These are phyloP conservation scores for Nadsonia starkeyi-henricii DNA, from an alignment of 1,139 yeast genomes.

Conservation along the genomic window DNA sequence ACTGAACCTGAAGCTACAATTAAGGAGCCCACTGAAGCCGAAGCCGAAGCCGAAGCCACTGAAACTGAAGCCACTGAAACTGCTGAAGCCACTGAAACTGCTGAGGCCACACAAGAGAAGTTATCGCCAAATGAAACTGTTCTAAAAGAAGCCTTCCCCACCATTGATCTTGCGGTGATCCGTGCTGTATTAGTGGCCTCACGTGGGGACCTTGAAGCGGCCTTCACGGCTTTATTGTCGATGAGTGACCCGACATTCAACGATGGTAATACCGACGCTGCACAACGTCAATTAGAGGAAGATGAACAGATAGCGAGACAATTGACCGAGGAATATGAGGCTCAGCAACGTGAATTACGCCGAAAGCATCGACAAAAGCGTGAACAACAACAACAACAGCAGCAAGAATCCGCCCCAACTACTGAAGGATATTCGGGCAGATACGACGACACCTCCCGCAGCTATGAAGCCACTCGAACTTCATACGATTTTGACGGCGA, in stretches of 20 bases:
- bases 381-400: slow-evolving; percentile 2
- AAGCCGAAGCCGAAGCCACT: too few species aligned
- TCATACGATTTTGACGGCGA: slow-evolving; percentile 1
- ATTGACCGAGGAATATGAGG: slow-evolving; percentile 57
- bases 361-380: slow-evolving; percentile 8
- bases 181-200: slow-evolving; percentile 79
- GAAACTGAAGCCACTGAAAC: too few species aligned
- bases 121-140: too few species aligned
- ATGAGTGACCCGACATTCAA: slow-evolving; percentile 63
- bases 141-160: slow-evolving; percentile 60
- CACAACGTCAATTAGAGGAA: slow-evolving; percentile 3
- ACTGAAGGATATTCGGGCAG: slow-evolving; percentile 16
- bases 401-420: slow-evolving; percentile 3
- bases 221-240: slow-evolving; percentile 75
- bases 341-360: slow-evolving; percentile 6
- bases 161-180: slow-evolving; percentile 50
- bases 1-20: too few species aligned
- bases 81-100: too few species aligned
- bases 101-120: too few species aligned
- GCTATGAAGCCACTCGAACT: slow-evolving; percentile 2
- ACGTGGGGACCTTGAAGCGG: slow-evolving; percentile 64
- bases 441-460: slow-evolving; percentile 13
- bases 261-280: slow-evolving; percentile 27
- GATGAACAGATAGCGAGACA: slow-evolving; percentile 79
- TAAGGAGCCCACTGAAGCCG: too few species aligned